These are phyloP conservation scores for Phyllosticta ampelicida DNA, from an alignment of 2,329 filamentous ascomycete genomes.

Conservation along the genomic window DNA sequence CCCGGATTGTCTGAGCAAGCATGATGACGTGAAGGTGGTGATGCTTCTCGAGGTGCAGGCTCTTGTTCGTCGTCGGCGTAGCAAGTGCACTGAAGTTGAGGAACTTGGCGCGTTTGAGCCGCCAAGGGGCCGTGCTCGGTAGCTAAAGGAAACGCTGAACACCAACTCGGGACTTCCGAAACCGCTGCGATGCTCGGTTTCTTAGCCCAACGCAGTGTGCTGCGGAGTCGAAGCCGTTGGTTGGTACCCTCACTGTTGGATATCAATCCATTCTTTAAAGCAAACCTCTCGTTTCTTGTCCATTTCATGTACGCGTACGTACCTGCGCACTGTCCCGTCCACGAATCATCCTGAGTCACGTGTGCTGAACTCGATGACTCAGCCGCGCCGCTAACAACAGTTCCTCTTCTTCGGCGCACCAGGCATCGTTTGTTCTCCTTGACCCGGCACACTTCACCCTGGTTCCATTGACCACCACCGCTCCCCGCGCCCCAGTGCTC, in stretches of 20 bases:
- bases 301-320: too few species aligned
- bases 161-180: background rate
- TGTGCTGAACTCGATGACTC: background rate
- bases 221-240: too few species aligned
- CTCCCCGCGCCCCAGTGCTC: background rate
- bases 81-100: slow-evolving; percentile 9
- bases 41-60: slow-evolving; percentile 8
- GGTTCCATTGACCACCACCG: background rate
- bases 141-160: background rate
- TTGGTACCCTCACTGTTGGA: background rate
- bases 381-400: background rate
- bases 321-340: too few species aligned
- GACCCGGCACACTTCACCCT: background rate
- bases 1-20: slow-evolving; percentile 52
- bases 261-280: background rate
- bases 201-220: too few species aligned
- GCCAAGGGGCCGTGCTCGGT: background rate
- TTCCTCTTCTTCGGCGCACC: background rate
- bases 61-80: slow-evolving; percentile 13
- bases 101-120: slow-evolving; percentile 4
- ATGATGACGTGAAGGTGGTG: slow-evolving; percentile 32
- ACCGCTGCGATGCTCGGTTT: background rate
- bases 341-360: background rate
- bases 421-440: background rate
- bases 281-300: background rate